phyloP scores from a whole-genome alignment of 352 stramenopile species.

The Saprolegnia diclina region DNA sequence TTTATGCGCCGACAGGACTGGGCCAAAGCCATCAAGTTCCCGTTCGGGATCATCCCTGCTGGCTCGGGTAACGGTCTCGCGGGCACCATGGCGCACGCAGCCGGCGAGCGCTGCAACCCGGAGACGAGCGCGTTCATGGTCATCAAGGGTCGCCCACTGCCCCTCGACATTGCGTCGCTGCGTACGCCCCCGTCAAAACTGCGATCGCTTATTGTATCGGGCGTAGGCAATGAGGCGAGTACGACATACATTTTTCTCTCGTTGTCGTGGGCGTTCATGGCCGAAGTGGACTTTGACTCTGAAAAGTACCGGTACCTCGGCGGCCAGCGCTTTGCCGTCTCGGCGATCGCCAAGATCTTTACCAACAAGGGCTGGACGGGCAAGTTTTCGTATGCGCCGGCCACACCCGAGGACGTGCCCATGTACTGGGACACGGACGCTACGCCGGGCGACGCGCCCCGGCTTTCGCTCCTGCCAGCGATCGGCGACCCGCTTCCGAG shows the following conservation, averaged over 20 bases:
- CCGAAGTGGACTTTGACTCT: slow-evolving; percentile 71
- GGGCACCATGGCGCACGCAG: background rate
- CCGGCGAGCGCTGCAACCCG: slow-evolving; percentile 7
- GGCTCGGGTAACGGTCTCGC: slow-evolving; percentile 20
- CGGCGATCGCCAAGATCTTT: slow-evolving; percentile 51
- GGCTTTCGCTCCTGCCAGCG: slow-evolving; percentile 31
- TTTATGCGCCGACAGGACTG: slow-evolving; percentile 18
- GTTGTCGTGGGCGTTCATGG: slow-evolving; percentile 76
- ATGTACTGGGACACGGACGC: slow-evolving; percentile 26
- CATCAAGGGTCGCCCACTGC: slow-evolving; percentile 8
- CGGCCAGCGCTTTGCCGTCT: slow-evolving; percentile 54
- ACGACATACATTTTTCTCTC: slow-evolving; percentile 57
- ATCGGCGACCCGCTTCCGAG: background rate
- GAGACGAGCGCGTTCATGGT: slow-evolving; percentile 18
- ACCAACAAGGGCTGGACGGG: slow-evolving; percentile 33
- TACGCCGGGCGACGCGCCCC: slow-evolving; percentile 20
- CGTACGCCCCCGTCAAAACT: background rate
- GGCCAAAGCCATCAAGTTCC: slow-evolving; percentile 14
- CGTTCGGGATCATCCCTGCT: slow-evolving; percentile 9
- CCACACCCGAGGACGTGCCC: slow-evolving; percentile 22
- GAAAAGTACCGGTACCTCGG: slow-evolving; percentile 67
- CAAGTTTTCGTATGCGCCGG: slow-evolving; percentile 45
- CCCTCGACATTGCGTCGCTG: slow-evolving; percentile 12
- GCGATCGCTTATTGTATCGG: background rate
- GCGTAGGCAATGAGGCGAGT: background rate